A percentile compares a stretch with the other conserved stretches of the same genome.
Evolutionary conservation across 805 yeast species (phyloP).

Genomic region (Ogataea sp.): DNA sequence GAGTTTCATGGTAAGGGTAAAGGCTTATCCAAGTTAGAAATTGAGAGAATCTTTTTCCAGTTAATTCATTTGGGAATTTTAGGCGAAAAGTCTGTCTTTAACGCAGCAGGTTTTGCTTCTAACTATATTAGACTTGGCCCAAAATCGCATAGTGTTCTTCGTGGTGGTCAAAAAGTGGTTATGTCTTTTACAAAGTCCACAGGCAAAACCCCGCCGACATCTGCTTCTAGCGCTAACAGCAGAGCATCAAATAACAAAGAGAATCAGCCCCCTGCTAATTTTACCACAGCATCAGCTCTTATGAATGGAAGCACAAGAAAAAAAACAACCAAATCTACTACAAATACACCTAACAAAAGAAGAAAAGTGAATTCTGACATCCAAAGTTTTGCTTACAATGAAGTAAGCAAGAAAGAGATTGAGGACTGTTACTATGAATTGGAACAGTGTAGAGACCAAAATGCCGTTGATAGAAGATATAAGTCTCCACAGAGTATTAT

Average conservation of each 20-base stretch:
- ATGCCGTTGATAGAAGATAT: conserved; percentile 33
- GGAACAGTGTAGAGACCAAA: conserved; percentile 31
- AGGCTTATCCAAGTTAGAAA: conserved; percentile 51
- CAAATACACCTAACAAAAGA: background rate
- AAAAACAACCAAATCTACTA: background rate
- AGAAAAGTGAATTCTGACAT: background rate
- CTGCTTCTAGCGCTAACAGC: background rate
- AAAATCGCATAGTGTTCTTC: conserved; percentile 40
- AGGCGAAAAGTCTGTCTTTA: conserved; percentile 65
- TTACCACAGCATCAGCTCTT: background rate
- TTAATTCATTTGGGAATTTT: conserved; percentile 59
- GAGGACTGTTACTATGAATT: conserved; percentile 24
- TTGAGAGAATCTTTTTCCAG: conserved; percentile 79
- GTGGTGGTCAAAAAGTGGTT: conserved; percentile 34
- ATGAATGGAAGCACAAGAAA: background rate
- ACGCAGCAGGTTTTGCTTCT: conserved; percentile 71
- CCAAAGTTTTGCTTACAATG: conserved; percentile 5
- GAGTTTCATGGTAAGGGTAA: conserved; percentile 69
- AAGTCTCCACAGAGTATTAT: conserved; percentile 26
- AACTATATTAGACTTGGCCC: conserved; percentile 64
- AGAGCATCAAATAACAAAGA: background rate
- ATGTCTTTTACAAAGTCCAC: conserved; percentile 37
- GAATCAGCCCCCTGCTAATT: background rate
- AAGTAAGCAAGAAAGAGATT: conserved; percentile 20
- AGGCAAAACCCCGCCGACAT: background rate